Evolutionary conservation across 306 rosid genomes (phyloP), one percentile per base, ranked within the genome.

Genomic region (Morella rubra): DNA sequence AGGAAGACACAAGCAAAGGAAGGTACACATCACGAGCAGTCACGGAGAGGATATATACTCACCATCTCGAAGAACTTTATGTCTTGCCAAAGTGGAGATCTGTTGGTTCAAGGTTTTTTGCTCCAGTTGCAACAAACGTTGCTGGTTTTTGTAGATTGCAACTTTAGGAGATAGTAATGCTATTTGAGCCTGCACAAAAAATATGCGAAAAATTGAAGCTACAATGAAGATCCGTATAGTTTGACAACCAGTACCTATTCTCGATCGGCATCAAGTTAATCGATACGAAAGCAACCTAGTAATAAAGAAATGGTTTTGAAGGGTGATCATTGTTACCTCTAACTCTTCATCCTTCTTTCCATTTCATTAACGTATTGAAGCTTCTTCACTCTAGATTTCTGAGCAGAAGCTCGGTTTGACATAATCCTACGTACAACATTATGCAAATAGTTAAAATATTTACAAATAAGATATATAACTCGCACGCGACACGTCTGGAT

Each of bases 51-150:
- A 68, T 3, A 22, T 49, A 5, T 1, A 52, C 19, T 81, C 64
- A 90, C 96, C 88, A 32, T 88, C 91, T 84, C 40, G 55, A 9
- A 72, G 47, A 22, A 79, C 5, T 44, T 72, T 64, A 3, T 72
- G 15, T 67, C 8, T 77, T 60, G 44, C 7, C 32, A 27, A 18
- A 66, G n/a, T 40, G 24, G 84, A 40, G 22, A 88, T 74, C 77
- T 65, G 46, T 1, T 67, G 66, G 16, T 69, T 85, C 87, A 86
- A 64, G 44, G 62, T 55, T 4, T 66, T 72, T 0, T 81, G 80
- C 85, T 90, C 93, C 80, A 80, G 40, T 32, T 74, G 52, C 59
- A 86, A 66, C 7, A 19, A 11, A 5, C 45, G 72, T 1, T 75
- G 60, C 1, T 76, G 80, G 40, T 74, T 65, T 52, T 49, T 78